Percentiles rank a stretch among this genome's conserved stretches.
Evolutionary conservation across 2,329 filamentous ascomycete species (phyloP).

Genomic region (Fusarium secorum): DNA sequence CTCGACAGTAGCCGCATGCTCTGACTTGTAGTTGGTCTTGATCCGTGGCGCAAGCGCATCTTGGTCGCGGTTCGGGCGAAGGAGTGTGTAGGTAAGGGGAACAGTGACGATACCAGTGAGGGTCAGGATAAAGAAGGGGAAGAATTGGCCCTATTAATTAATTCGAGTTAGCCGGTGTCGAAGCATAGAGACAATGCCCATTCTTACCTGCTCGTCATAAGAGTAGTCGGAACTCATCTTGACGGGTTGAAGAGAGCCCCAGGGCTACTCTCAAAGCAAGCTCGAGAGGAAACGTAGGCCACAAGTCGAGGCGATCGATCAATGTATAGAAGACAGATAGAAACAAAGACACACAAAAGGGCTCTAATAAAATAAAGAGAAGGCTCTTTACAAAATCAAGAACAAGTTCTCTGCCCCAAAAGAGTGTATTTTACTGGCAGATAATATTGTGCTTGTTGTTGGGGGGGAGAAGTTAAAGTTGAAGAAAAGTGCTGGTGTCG

Average conservation of each 20-base stretch:
- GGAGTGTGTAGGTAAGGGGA: slow-evolving; percentile 86
- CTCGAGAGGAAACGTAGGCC: slow-evolving; percentile 25
- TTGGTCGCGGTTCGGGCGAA: slow-evolving; percentile 78
- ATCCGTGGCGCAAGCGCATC: slow-evolving; percentile 85
- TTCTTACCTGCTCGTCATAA: slow-evolving; percentile 86
- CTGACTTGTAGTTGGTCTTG: slow-evolving; percentile 79
- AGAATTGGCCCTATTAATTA: slow-evolving; percentile 81
- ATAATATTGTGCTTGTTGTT: slow-evolving; percentile 5
- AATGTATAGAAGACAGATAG: background rate
- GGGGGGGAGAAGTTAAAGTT: slow-evolving; percentile 1
- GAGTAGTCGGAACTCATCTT: slow-evolving; percentile 95
- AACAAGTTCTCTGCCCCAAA: slow-evolving; percentile 18
- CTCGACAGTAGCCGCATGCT: slow-evolving; percentile 85
- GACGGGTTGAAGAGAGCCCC: slow-evolving; percentile 49
- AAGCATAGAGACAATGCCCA: background rate
- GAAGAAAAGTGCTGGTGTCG: slow-evolving; percentile 3
- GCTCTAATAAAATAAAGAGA: slow-evolving; percentile 3
- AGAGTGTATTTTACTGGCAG: slow-evolving; percentile 28
- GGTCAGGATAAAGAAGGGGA: slow-evolving; percentile 98
- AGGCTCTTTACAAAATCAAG: slow-evolving; percentile 7
- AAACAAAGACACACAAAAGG: slow-evolving; percentile 21
- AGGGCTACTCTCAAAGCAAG: slow-evolving; percentile 42
- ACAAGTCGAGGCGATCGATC: slow-evolving; percentile 12
- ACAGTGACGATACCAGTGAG: slow-evolving; percentile 86
- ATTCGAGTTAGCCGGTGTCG: slow-evolving; percentile 2